Evolutionary conservation across 2,329 filamentous ascomycete species (phyloP).

Genomic region (Nannizziopsis barbatae): DNA sequence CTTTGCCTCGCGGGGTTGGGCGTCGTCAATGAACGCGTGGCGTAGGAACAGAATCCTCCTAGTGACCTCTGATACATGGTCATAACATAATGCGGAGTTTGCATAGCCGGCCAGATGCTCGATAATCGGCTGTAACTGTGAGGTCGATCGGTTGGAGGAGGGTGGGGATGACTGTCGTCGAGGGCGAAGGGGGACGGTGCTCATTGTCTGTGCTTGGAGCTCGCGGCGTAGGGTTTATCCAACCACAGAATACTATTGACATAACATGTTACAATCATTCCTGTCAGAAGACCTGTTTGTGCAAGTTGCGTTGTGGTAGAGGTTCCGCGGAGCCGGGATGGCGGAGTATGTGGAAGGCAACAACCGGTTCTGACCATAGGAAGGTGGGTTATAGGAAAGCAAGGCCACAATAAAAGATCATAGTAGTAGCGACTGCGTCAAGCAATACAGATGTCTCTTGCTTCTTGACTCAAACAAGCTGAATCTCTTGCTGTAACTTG

Average conservation of each 20-base stretch:
- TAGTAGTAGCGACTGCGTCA: not conserved
- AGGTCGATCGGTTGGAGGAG: conserved; percentile 27
- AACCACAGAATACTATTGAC: not conserved
- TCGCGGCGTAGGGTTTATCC: not conserved
- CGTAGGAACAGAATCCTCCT: conserved; percentile 54
- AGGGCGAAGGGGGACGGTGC: conserved; percentile 8
- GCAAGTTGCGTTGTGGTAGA: not conserved
- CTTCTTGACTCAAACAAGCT: not conserved
- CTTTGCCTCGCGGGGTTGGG: conserved; percentile 45
- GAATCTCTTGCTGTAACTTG: too few relatives aligned
- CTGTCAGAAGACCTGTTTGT: not conserved
- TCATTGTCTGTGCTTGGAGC: conserved; percentile 12
- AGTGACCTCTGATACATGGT: conserved; percentile 36
- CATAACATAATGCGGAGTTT: conserved; percentile 22
- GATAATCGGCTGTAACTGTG: conserved; percentile 30
- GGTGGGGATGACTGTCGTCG: conserved; percentile 14
- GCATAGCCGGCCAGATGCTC: conserved; percentile 27
- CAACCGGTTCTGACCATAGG: too few relatives aligned
- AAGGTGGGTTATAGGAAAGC: not conserved
- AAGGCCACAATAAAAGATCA: too few relatives aligned
- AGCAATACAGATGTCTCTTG: not conserved
- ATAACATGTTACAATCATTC: not conserved
- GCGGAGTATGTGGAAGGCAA: too few relatives aligned
- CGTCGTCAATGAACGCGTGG: conserved; percentile 49
- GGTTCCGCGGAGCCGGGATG: not conserved